Evolutionary conservation across 345 rosid genomes (phyloP), one percentile per base, ranked within the genome.

Genomic region (Schrenkiella parvula): DNA sequence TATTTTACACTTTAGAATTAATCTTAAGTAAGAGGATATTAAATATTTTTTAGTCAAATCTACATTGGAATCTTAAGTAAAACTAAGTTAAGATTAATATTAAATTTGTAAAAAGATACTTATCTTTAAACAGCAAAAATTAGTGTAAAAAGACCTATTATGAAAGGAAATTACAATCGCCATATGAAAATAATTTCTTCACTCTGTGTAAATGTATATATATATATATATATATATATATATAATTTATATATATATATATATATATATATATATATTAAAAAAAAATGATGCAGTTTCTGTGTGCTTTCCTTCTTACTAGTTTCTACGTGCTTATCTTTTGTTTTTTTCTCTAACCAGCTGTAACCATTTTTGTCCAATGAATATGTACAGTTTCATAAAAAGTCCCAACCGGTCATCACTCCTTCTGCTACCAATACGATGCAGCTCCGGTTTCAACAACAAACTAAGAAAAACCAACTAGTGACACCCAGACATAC

Each of bases 341-440:
- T 28, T 60, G 48, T 38, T 60, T 65, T 34, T 52, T 12, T 46
- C 39, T 62, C 34, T 47, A 26, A 73, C 67, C 48, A 68, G 73
- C 78, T 74, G 78, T 67, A 67, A 21, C 62, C 78, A 59, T 67
- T 50, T 74, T 42, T 51, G 47, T 48, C 78, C 73, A 60, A 51
- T 74, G 63, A 67, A 43, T 51, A 22, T 39, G 47, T 21, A 39
- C 78, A 67, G 72, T 56, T 56, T 65, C 60, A 46, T 65, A n/a
- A 73, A 74, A 48, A 48, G 62, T 66, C 63, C 18, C 68, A 66
- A 67, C 68, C 13, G 73, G 67, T 74, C 44, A 51, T 67, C 55
- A 22, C 12, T 62, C 17, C 38, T 51, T 72, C 53, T 66, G 56
- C 73, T 22, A 57, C 67, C 47, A 41, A 50, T 41, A 51, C 38